Percentiles rank a stretch among this genome's conserved stretches.
phyloP scores from a whole-genome alignment of 1,139 yeast species.

The Yamadazyma sp. region DNA sequence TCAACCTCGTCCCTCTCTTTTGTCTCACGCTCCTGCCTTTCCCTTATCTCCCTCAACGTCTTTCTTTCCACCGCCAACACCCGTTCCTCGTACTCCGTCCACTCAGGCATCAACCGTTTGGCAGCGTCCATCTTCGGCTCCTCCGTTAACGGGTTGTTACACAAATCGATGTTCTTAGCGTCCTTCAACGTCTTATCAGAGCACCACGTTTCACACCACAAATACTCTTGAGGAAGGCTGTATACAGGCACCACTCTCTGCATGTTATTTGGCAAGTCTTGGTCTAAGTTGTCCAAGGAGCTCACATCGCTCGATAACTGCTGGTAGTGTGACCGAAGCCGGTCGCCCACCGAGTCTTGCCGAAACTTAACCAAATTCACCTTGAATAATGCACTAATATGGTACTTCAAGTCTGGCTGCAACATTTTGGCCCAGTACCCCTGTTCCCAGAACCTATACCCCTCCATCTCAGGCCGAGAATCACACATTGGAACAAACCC shows the following conservation, averaged over 20 bases:
- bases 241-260: slow-evolving; percentile 67
- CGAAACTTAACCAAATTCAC: slow-evolving; percentile 74
- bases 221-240: slow-evolving; percentile 80
- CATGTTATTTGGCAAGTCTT: slow-evolving; percentile 85
- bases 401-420: slow-evolving; percentile 62
- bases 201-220: slow-evolving; percentile 96
- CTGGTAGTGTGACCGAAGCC: slow-evolving; percentile 83
- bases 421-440: slow-evolving; percentile 84
- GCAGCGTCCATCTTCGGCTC: slow-evolving; percentile 78
- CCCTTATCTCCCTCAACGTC: background rate
- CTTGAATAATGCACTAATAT: slow-evolving; percentile 82
- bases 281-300: slow-evolving; percentile 83
- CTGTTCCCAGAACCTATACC: slow-evolving; percentile 86
- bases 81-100: slow-evolving; percentile 58
- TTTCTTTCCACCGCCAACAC: background rate
- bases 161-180: slow-evolving; percentile 80
- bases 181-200: slow-evolving; percentile 55
- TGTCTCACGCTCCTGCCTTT: background rate
- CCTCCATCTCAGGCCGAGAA: slow-evolving; percentile 77
- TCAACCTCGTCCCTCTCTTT: background rate
- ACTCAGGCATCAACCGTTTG: slow-evolving; percentile 72
- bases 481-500: slow-evolving; percentile 91
- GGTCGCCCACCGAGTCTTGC: slow-evolving; percentile 70
- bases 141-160: slow-evolving; percentile 78
- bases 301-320: slow-evolving; percentile 73